phyloP scores from a whole-genome alignment of 345 rosid species.

The Linum lewisii region DNA sequence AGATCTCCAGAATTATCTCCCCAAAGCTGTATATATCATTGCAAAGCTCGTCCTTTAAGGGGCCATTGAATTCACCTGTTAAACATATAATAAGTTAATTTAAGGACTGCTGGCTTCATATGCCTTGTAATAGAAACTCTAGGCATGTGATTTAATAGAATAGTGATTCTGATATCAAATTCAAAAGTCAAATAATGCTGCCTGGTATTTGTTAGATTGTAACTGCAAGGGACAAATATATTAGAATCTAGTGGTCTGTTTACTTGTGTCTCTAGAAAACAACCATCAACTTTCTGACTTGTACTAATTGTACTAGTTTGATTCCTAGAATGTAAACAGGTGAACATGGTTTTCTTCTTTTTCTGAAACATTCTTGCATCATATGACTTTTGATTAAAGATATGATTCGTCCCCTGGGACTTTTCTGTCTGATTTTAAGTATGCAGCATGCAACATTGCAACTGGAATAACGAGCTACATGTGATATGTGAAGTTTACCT shows the following conservation, averaged over 20 bases:
- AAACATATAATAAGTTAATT: background rate
- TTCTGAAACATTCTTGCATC: conserved; percentile 6
- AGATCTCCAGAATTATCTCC: conserved; percentile 57
- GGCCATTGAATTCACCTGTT: conserved; percentile 34
- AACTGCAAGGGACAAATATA: background rate
- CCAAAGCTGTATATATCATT: conserved; percentile 64
- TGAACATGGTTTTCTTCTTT: background rate
- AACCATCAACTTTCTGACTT: conserved; percentile 9
- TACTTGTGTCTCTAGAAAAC: background rate
- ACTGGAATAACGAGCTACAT: background rate
- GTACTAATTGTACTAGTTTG: conserved; percentile 5
- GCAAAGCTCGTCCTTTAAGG: conserved; percentile 35
- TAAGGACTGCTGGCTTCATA: background rate
- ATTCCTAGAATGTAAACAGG: background rate
- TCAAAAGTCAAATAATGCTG: background rate
- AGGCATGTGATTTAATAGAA: too few relatives aligned
- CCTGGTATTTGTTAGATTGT: background rate
- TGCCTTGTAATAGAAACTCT: background rate
- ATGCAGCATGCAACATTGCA: background rate
- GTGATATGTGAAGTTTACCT: conserved; percentile 19
- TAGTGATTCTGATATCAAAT: background rate
- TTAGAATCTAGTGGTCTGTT: conserved; percentile 1
- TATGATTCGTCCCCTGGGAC: too few relatives aligned
- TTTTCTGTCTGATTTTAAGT: conserved; percentile 11
- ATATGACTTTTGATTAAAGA: conserved; percentile 6